Evolutionary conservation across 2,329 filamentous ascomycete species (phyloP).

Genomic region (Didymellaceae sp.): DNA sequence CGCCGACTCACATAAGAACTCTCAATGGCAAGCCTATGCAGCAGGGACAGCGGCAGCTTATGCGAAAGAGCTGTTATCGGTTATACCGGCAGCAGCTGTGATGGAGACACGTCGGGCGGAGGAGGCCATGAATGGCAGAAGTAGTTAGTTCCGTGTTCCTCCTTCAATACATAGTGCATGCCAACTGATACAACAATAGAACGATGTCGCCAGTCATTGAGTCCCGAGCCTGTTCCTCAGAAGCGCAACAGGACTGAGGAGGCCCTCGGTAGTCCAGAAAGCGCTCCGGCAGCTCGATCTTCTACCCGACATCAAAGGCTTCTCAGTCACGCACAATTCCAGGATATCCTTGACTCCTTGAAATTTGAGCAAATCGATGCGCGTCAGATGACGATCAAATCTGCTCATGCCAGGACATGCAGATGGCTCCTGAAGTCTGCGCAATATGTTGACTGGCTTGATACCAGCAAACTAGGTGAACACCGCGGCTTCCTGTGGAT

Average conservation of each 20-base stretch:
- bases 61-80: constrained; percentile 13
- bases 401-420: constrained; percentile 50
- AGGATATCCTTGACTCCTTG: not conserved
- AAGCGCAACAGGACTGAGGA: not conserved
- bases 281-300: not conserved
- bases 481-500: constrained; percentile 25
- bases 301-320: not conserved
- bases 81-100: constrained; percentile 16
- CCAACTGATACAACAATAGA: not conserved
- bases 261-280: not conserved
- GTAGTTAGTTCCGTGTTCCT: not conserved
- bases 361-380: constrained; percentile 50
- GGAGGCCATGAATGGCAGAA: not conserved
- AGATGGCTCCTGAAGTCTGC: constrained; percentile 49
- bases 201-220: not conserved
- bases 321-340: not conserved
- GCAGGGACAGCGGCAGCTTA: constrained; percentile 9
- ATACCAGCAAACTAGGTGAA: constrained; percentile 30
- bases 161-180: not conserved
- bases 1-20: constrained; percentile 14
- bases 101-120: not conserved
- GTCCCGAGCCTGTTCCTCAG: not conserved
- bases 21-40: constrained; percentile 6
- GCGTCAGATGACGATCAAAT: constrained; percentile 47
- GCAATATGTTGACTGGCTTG: constrained; percentile 50